phyloP scores from a whole-genome alignment of 129 eudicot genomes.

The Calendula officinalis region DNA sequence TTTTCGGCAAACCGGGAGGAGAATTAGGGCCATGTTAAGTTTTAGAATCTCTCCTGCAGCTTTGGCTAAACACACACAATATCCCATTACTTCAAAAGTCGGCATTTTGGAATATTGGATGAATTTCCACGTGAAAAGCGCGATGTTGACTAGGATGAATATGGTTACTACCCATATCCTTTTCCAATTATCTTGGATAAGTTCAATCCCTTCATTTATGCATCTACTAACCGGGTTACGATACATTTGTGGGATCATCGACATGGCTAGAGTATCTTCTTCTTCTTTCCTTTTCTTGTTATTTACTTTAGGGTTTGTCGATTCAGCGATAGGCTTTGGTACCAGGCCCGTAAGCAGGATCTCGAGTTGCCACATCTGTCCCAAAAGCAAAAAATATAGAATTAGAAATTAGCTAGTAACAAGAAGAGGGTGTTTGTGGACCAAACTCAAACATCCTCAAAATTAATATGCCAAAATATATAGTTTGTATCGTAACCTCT shows the following conservation, averaged over 20 bases:
- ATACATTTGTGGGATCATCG: constrained; percentile 79
- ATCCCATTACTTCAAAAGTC: constrained; percentile 57
- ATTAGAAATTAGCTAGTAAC: not conserved
- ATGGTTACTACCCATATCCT: constrained; percentile 52
- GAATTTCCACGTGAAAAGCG: constrained; percentile 67
- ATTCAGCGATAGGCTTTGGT: constrained; percentile 31
- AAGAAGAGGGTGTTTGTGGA: not conserved
- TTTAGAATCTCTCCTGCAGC: constrained; percentile 69
- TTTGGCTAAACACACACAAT: constrained; percentile 63
- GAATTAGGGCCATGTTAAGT: constrained; percentile 66
- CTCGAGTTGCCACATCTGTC: constrained; percentile 99
- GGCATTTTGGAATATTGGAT: constrained; percentile 29
- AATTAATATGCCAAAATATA: not conserved
- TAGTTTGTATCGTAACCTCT: constrained; percentile 45
- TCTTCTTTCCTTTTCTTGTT: constrained; percentile 23
- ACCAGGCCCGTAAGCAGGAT: constrained; percentile 74
- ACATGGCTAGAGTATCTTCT: constrained; percentile 48
- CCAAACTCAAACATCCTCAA: not conserved
- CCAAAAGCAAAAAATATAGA: constrained; percentile 11
- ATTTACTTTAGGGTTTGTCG: constrained; percentile 17
- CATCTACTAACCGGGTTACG: constrained; percentile 55
- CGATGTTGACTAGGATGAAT: constrained; percentile 45
- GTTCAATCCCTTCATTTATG: constrained; percentile 40
- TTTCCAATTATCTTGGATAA: constrained; percentile 68
- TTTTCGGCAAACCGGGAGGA: constrained; percentile 65